phyloP scores from a whole-genome alignment of 2,329 filamentous ascomycete species.

The Clarireedia paspali region DNA sequence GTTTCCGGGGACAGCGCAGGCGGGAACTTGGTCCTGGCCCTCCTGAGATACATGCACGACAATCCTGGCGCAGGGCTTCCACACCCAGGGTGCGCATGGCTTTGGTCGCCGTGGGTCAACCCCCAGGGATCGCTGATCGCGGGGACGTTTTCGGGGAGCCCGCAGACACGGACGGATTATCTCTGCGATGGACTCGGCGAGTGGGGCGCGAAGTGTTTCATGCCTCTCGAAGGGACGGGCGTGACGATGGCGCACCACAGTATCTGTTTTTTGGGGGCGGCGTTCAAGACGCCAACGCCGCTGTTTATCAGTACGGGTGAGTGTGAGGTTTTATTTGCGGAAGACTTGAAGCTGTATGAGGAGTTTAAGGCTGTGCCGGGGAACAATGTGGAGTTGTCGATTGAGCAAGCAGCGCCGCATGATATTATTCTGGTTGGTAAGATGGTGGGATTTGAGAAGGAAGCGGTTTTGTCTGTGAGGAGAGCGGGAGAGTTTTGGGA shows the following conservation, averaged over 20 bases:
- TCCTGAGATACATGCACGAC: constrained; percentile 39
- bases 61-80: constrained; percentile 29
- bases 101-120: constrained; percentile 39
- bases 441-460: constrained; percentile 35
- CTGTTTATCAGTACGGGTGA: constrained; percentile 36
- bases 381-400: constrained; percentile 34
- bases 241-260: constrained; percentile 31
- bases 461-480: constrained; percentile 20
- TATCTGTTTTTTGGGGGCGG: constrained; percentile 30
- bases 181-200: constrained; percentile 30
- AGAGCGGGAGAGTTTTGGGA: constrained; percentile 7
- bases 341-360: constrained; percentile 32
- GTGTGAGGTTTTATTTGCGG: constrained; percentile 35
- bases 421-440: constrained; percentile 37
- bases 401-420: constrained; percentile 36
- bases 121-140: constrained; percentile 20
- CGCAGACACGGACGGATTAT: constrained; percentile 33
- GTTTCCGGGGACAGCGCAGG: constrained; percentile 43
- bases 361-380: constrained; percentile 32
- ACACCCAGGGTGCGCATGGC: constrained; percentile 31
- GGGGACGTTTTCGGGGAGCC: constrained; percentile 20
- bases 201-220: constrained; percentile 37
- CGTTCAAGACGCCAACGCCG: constrained; percentile 33
- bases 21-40: constrained; percentile 36
- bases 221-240: constrained; percentile 15